Evolutionary conservation across 225 moss, liverwort and hornwort species (phyloP).

Genomic region (Sphagnum contortum): DNA sequence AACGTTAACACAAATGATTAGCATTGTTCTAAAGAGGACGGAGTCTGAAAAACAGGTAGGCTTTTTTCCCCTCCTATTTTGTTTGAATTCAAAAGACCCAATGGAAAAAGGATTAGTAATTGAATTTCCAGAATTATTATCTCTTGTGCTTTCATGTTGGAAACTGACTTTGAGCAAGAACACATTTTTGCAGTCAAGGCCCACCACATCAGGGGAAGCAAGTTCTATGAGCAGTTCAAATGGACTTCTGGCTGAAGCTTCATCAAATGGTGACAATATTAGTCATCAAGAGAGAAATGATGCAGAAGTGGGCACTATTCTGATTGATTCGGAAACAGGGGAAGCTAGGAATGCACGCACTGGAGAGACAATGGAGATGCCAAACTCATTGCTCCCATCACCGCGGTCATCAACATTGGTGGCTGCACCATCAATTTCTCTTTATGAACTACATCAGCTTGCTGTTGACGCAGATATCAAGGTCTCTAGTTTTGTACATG

Average conservation of each 20-base stretch:
- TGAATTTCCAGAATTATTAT: no score
- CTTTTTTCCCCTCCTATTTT: not conserved
- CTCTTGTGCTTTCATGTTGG: no score
- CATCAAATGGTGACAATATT: conserved; percentile 30
- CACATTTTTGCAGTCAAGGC: no score
- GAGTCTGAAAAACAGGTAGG: conserved; percentile 78
- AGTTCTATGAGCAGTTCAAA: conserved; percentile 22
- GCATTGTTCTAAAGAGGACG: conserved; percentile 93
- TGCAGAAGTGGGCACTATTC: conserved; percentile 11
- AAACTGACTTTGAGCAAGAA: no score
- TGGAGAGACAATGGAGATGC: conserved; percentile 55
- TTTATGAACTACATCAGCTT: conserved; percentile 86
- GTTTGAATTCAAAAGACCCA: no score
- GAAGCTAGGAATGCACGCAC: conserved; percentile 55
- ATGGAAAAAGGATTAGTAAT: no score
- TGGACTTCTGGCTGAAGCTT: conserved; percentile 10
- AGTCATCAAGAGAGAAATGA: no score
- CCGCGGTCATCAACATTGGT: conserved; percentile 34
- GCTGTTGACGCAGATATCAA: conserved; percentile 94
- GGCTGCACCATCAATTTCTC: conserved; percentile 51
- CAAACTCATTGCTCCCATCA: conserved; percentile 19
- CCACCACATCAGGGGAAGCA: conserved; percentile 4
- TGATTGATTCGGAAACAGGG: conserved; percentile 40
- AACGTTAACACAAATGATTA: conserved; percentile 97
- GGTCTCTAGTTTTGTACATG: conserved; percentile 19